phyloP scores from a whole-genome alignment of 208 protist genomes.

The Crithidia bombi region DNA sequence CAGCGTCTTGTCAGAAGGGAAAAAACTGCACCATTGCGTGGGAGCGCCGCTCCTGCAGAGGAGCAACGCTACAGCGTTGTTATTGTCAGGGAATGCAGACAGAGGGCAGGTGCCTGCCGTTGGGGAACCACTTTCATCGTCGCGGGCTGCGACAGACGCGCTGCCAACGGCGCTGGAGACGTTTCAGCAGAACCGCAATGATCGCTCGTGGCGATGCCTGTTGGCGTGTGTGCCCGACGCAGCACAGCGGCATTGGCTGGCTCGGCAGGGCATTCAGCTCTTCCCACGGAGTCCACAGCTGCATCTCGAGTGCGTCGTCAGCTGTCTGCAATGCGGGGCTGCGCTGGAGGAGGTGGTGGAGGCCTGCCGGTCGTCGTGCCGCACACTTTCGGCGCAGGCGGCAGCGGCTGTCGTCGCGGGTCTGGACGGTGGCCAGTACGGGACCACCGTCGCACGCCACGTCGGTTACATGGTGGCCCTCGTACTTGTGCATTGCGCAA shows the following conservation, averaged over 20 bases:
- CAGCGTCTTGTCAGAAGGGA: background rate
- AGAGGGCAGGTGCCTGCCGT: no score
- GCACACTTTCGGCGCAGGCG: constrained; percentile 55
- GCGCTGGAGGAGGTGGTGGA: constrained; percentile 28
- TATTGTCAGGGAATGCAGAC: no score
- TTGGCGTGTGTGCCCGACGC: constrained; percentile 38
- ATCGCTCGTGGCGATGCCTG: constrained; percentile 70
- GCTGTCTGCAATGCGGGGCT: constrained; percentile 27
- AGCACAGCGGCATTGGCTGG: constrained; percentile 66
- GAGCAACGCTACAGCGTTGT: background rate
- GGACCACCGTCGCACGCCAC: constrained; percentile 52
- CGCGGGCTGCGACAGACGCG: background rate
- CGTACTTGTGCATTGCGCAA: constrained; percentile 42
- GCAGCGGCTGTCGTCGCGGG: constrained; percentile 37
- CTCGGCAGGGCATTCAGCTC: constrained; percentile 52
- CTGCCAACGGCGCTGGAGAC: background rate
- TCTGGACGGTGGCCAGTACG: constrained; percentile 39
- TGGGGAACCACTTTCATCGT: no score
- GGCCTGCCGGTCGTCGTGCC: constrained; percentile 44
- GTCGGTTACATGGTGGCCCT: constrained; percentile 63
- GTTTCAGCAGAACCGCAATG: constrained; percentile 44
- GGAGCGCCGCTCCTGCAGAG: constrained; percentile 1
- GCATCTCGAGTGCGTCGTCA: constrained; percentile 48
- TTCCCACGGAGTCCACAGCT: constrained; percentile 72
- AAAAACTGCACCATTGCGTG: background rate